Base-by-base conservation (phyloP, 768 basidiomycete species). In the Mycena capillaripes region DNA sequence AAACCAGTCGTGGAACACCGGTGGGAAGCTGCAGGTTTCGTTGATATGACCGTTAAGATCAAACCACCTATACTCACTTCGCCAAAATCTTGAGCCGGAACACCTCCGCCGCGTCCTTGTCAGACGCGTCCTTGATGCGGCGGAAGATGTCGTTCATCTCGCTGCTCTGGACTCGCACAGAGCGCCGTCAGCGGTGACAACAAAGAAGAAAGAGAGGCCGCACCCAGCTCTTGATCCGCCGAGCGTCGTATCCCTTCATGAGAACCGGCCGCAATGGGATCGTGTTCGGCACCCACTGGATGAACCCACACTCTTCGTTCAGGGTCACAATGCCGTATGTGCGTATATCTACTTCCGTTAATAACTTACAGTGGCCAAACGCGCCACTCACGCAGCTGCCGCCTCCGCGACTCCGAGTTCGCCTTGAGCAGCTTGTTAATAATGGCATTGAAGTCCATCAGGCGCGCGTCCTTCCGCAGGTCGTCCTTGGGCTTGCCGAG, bases 311-410 rank as follows among this genome's bases (percentile, higher is more conserved):
- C 75, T 97, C 96, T 76, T 99, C 97, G 78, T 98, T 98, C 72
- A 99, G 87, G 7, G 97, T 95, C 30, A 98, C 93, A n/a, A 99
- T 96, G n/a, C 96, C 95, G 78, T 99, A 99, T 3, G 98, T 99
- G 29, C 97, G 91, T 69, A 99, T 96, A 79, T 93, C 97, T 97
- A 71, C 75, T n/a, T 44, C 12, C 11, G 30, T 66, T 16, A 69
- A 48, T 52, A 23, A 40, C 30, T 19, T 62, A 48, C 60, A 16
- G 21, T 38, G 12, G 56, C 34, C 11, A 8, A 40, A 46, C 34
- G 55, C 36, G 1, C 60, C 19, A 87, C 95, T 74, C 80, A 97
- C 97, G 92, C 48, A 99, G 90, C 69, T 96, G 95, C 34, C 98
- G 87, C 70, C 94, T 86, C 75, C 98, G 90, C 30, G 97, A 96